These are phyloP conservation scores for Cornus florida DNA, from an alignment of 148 eudicot genomes.

Conservation along the genomic window DNA sequence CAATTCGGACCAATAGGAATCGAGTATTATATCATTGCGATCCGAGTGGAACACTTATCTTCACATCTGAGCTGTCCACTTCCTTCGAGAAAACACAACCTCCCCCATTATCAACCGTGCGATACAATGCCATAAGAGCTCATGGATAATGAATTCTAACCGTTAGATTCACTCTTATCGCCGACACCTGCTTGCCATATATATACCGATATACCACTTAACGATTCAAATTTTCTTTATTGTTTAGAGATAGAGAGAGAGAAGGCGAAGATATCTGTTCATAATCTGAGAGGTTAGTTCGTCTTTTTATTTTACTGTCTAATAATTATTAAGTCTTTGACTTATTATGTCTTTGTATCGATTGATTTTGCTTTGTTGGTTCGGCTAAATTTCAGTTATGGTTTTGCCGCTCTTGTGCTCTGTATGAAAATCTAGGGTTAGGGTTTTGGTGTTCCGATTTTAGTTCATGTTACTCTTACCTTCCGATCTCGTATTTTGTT, in stretches of 20 bases:
- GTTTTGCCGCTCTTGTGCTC: too few species aligned
- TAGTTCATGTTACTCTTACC: not conserved
- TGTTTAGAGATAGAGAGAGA: constrained; percentile 10
- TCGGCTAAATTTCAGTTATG: not conserved
- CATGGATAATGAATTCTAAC: too few species aligned
- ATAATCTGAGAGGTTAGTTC: not conserved
- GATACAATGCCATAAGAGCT: too few species aligned
- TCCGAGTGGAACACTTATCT: too few species aligned
- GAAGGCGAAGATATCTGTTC: not conserved
- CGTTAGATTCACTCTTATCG: too few species aligned
- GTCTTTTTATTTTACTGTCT: not conserved
- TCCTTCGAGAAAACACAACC: too few species aligned
- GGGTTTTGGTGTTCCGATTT: not conserved
- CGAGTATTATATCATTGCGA: too few species aligned
- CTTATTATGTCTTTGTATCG: not conserved
- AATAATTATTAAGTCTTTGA: not conserved
- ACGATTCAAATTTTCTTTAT: not conserved
- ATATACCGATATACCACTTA: constrained; percentile 17
- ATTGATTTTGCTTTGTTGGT: not conserved
- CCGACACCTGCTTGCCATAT: constrained; percentile 16
- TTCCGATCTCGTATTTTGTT: not conserved
- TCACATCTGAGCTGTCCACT: too few species aligned
- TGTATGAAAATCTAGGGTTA: not conserved
- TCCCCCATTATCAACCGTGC: too few species aligned
- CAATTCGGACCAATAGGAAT: too few species aligned